Conservation (phyloP, 2,329 filamentous ascomycete species). For the Raffaelea ambrosiae region DNA sequence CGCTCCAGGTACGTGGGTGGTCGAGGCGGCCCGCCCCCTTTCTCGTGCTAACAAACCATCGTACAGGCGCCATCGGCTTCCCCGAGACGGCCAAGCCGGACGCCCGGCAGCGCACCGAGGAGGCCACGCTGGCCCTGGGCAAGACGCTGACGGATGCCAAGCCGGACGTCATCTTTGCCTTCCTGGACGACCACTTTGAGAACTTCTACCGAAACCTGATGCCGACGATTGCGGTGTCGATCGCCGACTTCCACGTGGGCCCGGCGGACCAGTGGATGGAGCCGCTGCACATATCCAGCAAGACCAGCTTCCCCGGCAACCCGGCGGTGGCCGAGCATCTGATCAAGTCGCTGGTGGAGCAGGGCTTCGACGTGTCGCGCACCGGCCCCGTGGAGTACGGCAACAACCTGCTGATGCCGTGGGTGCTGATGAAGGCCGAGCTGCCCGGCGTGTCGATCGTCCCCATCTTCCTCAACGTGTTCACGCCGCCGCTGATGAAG, state of each 20-base stretch:
- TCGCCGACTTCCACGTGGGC: conserved; percentile 9
- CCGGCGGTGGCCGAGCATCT: conserved; percentile 11
- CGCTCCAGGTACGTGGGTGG: conserved; percentile 6
- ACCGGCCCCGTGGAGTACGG: conserved; percentile 10
- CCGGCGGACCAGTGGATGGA: conserved; percentile 14
- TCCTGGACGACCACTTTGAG: conserved; percentile 13
- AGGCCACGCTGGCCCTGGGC: conserved; percentile 9
- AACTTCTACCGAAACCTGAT: conserved; percentile 14
- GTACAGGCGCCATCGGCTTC: conserved; percentile 11
- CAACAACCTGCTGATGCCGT: conserved; percentile 12
- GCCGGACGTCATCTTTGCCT: conserved; percentile 13
- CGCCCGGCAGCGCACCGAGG: conserved; percentile 9
- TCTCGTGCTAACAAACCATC: not conserved
- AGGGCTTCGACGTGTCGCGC: conserved; percentile 12
- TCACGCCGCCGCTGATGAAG: conserved; percentile 12
- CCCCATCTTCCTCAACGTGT: conserved; percentile 12
- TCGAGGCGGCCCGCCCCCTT: not conserved
- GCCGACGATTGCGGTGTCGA: conserved; percentile 10
- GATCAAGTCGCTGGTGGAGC: conserved; percentile 10
- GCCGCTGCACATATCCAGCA: conserved; percentile 8
- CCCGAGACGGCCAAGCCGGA: conserved; percentile 12
- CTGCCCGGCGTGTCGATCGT: conserved; percentile 8
- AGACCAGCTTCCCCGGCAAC: conserved; percentile 10
- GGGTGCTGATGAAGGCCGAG: conserved; percentile 11
- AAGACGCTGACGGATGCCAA: conserved; percentile 9